Evolutionary conservation across 805 yeast genomes (phyloP), one percentile per base, ranked within the genome.

Genomic region (Ogataea methanolica): DNA sequence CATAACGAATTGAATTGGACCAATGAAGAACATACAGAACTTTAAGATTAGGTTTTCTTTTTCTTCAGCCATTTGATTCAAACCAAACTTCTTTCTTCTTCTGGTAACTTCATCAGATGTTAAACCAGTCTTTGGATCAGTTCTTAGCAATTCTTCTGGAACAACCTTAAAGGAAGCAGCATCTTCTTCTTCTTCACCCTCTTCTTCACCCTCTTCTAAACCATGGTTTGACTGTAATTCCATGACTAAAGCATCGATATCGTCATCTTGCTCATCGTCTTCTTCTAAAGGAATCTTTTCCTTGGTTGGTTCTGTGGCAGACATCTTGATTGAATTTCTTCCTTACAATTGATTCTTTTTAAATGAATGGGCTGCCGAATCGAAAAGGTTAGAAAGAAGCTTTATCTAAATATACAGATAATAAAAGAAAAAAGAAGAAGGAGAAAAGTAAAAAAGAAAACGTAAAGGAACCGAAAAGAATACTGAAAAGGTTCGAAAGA

Each of bases 1-100:
- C 96, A 88, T 88, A 67, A 88, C 96, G 82, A 88, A 88, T 76
- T 88, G 96, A 69, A 88, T 88, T 58, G 96, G 96, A 73, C 96
- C 96, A 56, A 88, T 84, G 70, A 88, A 88, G 78, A 87, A 88
- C 84, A 79, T 78, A 63, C 83, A 63, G 68, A 88, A 87, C 76
- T 88, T 88, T 58, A 86, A 72, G 50, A 87, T 54, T 70, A 85
- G 56, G 73, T 83, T 85, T 74, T 87, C 94, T 60, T 78, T 71
- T 68, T 88, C 95, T 73, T 88, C 96, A 57, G 86, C 80, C 92
- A 88, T 85, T 74, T 85, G 89, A 72, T 88, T 88, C 55, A 80
- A 73, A 78, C 96, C 96, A 65, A 71, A 88, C 79, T 83, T 85
- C 86, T 85, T 87, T 74, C 94, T 79, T 78, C 96, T 82, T 69